Base-by-base conservation (phyloP, 306 rosid species). In the Vigna unguiculata region DNA sequence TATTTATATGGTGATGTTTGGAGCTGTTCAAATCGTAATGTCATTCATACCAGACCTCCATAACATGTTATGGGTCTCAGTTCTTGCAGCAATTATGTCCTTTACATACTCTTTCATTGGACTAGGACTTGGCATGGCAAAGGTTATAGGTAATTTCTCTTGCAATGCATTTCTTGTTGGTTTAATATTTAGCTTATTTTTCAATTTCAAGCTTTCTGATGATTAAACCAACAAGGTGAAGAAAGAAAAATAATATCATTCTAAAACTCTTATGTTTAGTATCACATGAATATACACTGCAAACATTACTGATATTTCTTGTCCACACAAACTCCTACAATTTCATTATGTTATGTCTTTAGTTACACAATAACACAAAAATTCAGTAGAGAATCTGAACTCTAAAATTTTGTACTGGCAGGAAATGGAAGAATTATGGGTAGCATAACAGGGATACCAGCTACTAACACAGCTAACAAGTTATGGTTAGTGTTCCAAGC, bases 41-140 rank as follows among this genome's bases (percentile, higher is more conserved):
- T 91, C 97, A 28, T 93, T 86, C 70, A 90, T 90, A 57, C 97
- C 97, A 45, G 89, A 88, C 82, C 88, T 90, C 76, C 96, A 90
- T 59, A 75, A 83, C 87, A 81, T 90, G 90, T 55, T 73, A 17
- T 90, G 92, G 92, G 90, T 88, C 60, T 90, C 96, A 1, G 71
- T 69, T 71, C 7, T 81, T 16, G 96, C 96, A 14, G 88, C 96
- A 49, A 19, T 81, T 69, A 90, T 88, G 96, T 90, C 96, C 59
- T 88, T 90, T 28, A 2, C 89, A 74, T 90, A 90, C 57, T 46
- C 94, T 4, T 84, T 38, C 34, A 90, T 90, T 55, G 94, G 94
- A 82, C 58, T 87, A 45, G 92, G 89, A 11, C 92, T 90, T 6
- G 96, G 96, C 48, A 20, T 90, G 9, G 85, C 88, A 3, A 81